Percentiles rank a stretch among this genome's conserved stretches.
Evolutionary conservation across 805 yeast species (phyloP).

Genomic region (Lipomyces chichibuensis): DNA sequence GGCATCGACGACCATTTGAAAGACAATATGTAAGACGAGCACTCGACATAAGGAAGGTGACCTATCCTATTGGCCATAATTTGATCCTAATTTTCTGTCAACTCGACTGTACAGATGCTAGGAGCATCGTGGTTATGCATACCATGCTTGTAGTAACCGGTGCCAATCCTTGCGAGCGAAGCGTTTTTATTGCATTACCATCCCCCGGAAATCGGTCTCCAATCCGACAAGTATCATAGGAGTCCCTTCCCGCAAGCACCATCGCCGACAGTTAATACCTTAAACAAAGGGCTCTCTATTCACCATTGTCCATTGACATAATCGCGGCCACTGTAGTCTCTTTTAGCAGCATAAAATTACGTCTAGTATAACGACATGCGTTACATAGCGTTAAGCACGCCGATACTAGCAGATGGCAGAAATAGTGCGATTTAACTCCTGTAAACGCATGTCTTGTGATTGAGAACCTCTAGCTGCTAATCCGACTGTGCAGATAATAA

Average conservation of each 20-base stretch:
- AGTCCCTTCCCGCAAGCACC: conserved; percentile 85
- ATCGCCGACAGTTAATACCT: conserved; percentile 84
- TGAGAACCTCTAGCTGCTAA: neutral
- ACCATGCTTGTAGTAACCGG: conserved; percentile 33
- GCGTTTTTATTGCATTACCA: conserved; percentile 32
- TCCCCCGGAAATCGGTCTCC: conserved; percentile 62
- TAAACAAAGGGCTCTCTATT: conserved; percentile 45
- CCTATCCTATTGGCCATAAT: conserved; percentile 62
- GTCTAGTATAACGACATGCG: neutral
- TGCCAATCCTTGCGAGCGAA: conserved; percentile 38
- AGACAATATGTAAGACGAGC: conserved; percentile 74
- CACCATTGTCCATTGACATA: conserved; percentile 13
- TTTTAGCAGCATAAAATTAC: neutral
- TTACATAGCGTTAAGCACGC: neutral
- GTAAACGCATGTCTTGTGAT: neutral
- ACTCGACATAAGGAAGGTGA: conserved; percentile 70
- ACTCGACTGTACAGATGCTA: neutral
- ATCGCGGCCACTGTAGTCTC: neutral
- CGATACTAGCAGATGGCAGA: neutral
- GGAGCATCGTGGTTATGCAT: neutral
- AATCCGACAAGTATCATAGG: conserved; percentile 84
- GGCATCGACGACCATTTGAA: neutral
- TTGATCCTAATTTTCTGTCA: conserved; percentile 42
- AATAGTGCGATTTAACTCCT: neutral
- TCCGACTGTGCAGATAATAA: neutral